phyloP scores from a whole-genome alignment of 73 alveolate genomes.

The Paramecium bursaria region DNA sequence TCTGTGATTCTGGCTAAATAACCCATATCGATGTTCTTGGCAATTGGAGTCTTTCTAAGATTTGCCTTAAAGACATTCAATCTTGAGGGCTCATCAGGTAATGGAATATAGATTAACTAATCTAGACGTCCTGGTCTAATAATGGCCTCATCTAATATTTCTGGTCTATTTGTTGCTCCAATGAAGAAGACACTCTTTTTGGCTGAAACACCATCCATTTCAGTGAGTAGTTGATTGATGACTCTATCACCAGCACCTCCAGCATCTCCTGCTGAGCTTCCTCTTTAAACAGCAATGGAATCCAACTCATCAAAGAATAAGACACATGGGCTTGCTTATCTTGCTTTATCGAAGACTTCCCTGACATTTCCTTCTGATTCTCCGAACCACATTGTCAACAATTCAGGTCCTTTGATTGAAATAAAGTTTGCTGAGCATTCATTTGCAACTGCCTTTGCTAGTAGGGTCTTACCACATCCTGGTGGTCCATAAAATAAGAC shows the following conservation, averaged over 20 bases:
- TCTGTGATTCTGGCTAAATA: slow-evolving; percentile 95
- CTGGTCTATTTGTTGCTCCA: slow-evolving; percentile 98
- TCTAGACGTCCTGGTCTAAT: slow-evolving; percentile 98
- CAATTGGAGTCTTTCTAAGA: slow-evolving; percentile 95
- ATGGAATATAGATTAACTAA: slow-evolving; percentile 90
- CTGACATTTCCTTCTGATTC: slow-evolving; percentile 88
- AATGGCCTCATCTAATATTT: slow-evolving; percentile 95
- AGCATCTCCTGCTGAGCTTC: slow-evolving; percentile 85
- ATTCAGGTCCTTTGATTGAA: slow-evolving; percentile 85
- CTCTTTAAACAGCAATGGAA: slow-evolving; percentile 87
- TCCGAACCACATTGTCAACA: slow-evolving; percentile 84
- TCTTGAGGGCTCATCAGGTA: slow-evolving; percentile 93
- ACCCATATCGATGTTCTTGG: slow-evolving; percentile 89
- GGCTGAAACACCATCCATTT: slow-evolving; percentile 98
- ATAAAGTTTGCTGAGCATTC: slow-evolving; percentile 87
- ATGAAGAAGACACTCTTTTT: slow-evolving; percentile 97
- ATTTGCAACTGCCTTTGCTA: slow-evolving; percentile 84
- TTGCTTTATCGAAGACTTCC: slow-evolving; percentile 90
- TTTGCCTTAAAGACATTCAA: slow-evolving; percentile 91
- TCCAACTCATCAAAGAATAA: slow-evolving; percentile 90
- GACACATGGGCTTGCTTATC: slow-evolving; percentile 91
- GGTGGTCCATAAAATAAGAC: slow-evolving; percentile 79
- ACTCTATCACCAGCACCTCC: slow-evolving; percentile 99
- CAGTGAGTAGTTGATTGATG: slow-evolving; percentile 93
- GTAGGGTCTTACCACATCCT: slow-evolving; percentile 77